Percentiles rank a stretch among this genome's conserved stretches.
Conservation (phyloP, 768 basidiomycete genomes). For the Podaxis sp. region DNA sequence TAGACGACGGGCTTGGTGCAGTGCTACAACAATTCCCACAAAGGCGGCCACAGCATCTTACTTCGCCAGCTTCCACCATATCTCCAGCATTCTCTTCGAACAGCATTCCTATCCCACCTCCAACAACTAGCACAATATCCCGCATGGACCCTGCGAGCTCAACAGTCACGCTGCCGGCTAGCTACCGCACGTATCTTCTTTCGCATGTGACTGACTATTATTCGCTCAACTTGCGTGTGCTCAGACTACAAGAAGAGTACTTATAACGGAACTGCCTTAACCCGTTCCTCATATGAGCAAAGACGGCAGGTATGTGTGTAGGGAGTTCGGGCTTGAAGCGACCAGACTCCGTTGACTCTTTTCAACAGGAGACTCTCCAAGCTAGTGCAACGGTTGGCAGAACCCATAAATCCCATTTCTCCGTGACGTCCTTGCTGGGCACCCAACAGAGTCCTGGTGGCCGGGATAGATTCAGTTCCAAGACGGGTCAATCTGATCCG, state of each 20-base stretch:
- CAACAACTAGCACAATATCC: not conserved
- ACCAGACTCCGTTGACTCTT: not conserved
- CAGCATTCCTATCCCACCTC: not conserved
- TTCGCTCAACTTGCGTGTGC: not conserved
- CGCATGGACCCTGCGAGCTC: not conserved
- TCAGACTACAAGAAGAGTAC: not conserved
- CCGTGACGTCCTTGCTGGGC: not conserved
- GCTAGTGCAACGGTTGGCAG: not conserved
- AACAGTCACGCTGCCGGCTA: not conserved
- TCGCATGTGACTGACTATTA: not conserved
- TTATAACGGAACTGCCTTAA: not conserved
- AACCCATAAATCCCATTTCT: conserved; percentile 8
- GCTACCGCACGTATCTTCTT: not conserved
- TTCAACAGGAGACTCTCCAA: not conserved
- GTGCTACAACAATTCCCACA: not conserved
- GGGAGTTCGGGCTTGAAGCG: not conserved
- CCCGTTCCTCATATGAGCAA: not conserved
- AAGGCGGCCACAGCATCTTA: not conserved
- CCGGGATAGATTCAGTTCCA: not conserved
- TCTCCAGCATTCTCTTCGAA: not conserved
- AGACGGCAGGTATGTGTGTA: not conserved
- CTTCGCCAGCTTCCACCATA: not conserved
- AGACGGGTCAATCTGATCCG: conserved; percentile 3
- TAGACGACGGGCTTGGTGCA: not conserved
- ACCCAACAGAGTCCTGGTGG: not conserved